These are phyloP conservation scores for Austroboletus eburneus DNA, from an alignment of 768 basidiomycete genomes.

Conservation along the genomic window DNA sequence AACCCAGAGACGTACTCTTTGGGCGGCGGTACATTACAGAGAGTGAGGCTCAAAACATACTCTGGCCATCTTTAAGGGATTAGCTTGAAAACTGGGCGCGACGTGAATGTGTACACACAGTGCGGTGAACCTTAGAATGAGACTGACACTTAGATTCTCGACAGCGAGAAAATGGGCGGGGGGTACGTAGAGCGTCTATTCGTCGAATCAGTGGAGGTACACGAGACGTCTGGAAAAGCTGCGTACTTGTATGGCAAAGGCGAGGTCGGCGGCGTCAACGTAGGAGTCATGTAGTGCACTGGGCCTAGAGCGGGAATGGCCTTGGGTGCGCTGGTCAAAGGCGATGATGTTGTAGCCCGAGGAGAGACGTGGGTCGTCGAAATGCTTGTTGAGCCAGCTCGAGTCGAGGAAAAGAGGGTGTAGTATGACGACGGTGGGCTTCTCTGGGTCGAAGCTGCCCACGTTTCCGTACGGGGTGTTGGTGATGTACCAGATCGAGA, in stretches of 20 bases:
- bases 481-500: slow-evolving; percentile 68
- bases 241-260: slow-evolving; percentile 58
- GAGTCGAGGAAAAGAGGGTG: slow-evolving; percentile 68
- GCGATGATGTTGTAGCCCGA: slow-evolving; percentile 65
- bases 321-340: slow-evolving; percentile 66
- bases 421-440: slow-evolving; percentile 63
- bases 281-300: slow-evolving; percentile 64
- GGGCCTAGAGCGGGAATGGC: slow-evolving; percentile 51
- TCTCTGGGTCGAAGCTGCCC: slow-evolving; percentile 59
- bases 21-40: slow-evolving; percentile 65
- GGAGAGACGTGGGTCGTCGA: slow-evolving; percentile 61
- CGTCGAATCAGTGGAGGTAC: background rate
- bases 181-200: slow-evolving; percentile 57
- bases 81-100: slow-evolving; percentile 1
- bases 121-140: slow-evolving; percentile 59
- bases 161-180: slow-evolving; percentile 68
- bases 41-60: slow-evolving; percentile 59
- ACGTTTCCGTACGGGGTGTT: slow-evolving; percentile 58
- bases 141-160: slow-evolving; percentile 54
- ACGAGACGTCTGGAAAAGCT: background rate
- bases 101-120: slow-evolving; percentile 43
- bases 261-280: slow-evolving; percentile 77
- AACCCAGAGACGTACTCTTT: slow-evolving; percentile 48
- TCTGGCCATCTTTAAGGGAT: slow-evolving; percentile 59
- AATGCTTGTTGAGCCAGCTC: slow-evolving; percentile 61